Conservation (phyloP, 1,284 basidiomycete species). For the Sporisorium exsertum region DNA sequence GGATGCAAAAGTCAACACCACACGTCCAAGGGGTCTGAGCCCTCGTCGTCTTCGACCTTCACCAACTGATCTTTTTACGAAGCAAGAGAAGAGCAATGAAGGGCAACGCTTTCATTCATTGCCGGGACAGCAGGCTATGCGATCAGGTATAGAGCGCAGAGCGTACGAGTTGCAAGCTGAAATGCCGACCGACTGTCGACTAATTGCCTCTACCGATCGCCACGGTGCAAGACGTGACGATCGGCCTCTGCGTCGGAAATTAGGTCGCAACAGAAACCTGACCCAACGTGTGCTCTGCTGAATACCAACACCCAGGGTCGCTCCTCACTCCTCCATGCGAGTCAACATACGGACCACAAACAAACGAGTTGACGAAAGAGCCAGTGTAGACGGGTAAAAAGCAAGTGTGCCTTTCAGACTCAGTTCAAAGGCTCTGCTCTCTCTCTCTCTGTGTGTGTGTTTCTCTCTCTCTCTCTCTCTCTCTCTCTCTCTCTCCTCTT, state of each 20-base stretch:
- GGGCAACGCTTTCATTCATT: not conserved
- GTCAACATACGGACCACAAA: not conserved
- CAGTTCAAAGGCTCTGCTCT: too few relatives aligned
- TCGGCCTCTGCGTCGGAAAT: constrained; percentile 1
- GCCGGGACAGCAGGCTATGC: too few relatives aligned
- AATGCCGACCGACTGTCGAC: too few relatives aligned
- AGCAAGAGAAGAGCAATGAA: not conserved
- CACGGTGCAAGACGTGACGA: constrained; percentile 3
- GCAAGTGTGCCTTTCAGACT: too few relatives aligned
- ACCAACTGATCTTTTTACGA: too few relatives aligned
- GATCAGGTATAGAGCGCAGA: too few relatives aligned
- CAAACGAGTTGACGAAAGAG: not conserved
- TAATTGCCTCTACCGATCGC: constrained; percentile 3
- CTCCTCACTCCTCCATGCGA: too few relatives aligned
- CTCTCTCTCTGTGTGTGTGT: too few relatives aligned
- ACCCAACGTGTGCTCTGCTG: not conserved
- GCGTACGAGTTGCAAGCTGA: not conserved
- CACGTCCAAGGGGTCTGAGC: not conserved
- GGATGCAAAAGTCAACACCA: not conserved
- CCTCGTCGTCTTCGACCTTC: not conserved
- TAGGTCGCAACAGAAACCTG: not conserved
- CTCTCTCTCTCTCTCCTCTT: too few relatives aligned
- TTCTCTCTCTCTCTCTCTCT: too few relatives aligned
- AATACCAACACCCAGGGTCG: too few relatives aligned
- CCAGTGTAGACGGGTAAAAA: too few relatives aligned